Percentiles rank a stretch among this genome's conserved stretches.
phyloP scores from a whole-genome alignment of 1,139 yeast species.

The Blastobotrys malaysiensis region DNA sequence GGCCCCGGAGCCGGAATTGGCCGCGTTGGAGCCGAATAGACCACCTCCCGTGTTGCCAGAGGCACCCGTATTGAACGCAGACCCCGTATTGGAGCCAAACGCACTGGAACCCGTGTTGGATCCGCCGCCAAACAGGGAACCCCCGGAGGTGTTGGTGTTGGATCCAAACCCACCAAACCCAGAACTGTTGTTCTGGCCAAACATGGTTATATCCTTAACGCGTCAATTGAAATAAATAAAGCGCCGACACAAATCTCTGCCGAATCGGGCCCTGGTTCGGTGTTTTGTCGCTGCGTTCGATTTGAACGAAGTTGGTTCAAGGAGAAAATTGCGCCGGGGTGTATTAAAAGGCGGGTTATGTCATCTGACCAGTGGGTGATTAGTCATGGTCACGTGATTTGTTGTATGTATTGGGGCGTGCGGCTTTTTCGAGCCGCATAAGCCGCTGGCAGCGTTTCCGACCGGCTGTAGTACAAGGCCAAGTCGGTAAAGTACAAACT shows the following conservation, averaged over 20 bases:
- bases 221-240: neutral
- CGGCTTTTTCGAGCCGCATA: no score
- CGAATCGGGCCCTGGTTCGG: neutral
- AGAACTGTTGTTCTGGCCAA: slow-evolving; percentile 24
- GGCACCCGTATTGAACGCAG: slow-evolving; percentile 12
- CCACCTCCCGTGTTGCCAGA: slow-evolving; percentile 29
- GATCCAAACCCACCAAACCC: slow-evolving; percentile 27
- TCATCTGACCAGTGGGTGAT: neutral
- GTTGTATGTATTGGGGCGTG: no score
- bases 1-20: slow-evolving; percentile 24
- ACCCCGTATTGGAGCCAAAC: slow-evolving; percentile 20
- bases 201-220: slow-evolving; percentile 11
- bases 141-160: slow-evolving; percentile 24
- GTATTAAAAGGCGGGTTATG: neutral
- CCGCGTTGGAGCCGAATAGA: slow-evolving; percentile 30
- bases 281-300: neutral
- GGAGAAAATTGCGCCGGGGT: neutral
- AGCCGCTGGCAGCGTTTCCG: no score
- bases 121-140: slow-evolving; percentile 30
- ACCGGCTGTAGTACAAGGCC: no score
- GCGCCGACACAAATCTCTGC: neutral
- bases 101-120: slow-evolving; percentile 26
- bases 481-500: no score
- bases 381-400: neutral
- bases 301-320: neutral